These are phyloP conservation scores for Chalciporus sphaerocephalus DNA, from an alignment of 768 basidiomycete species.

Conservation along the genomic window DNA sequence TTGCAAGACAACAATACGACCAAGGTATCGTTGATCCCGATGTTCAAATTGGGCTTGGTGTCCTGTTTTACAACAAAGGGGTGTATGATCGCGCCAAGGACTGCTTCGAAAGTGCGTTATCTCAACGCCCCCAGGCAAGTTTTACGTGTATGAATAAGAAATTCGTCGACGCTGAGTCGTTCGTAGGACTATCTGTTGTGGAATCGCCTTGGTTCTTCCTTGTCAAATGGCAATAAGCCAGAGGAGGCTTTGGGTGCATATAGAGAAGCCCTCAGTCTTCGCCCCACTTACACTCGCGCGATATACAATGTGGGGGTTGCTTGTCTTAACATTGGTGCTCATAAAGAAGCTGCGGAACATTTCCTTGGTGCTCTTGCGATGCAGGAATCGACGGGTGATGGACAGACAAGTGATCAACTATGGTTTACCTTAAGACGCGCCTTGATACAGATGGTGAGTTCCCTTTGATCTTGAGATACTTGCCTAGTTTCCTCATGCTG, in stretches of 20 bases:
- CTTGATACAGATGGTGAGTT: slow-evolving; percentile 68
- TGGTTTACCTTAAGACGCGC: slow-evolving; percentile 88
- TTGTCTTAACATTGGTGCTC: slow-evolving; percentile 92
- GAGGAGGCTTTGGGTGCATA: slow-evolving; percentile 92
- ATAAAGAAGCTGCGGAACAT: slow-evolving; percentile 95
- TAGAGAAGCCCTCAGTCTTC: slow-evolving; percentile 80
- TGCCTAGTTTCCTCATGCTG: neutral
- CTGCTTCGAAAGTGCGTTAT: slow-evolving; percentile 88
- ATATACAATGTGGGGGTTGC: slow-evolving; percentile 98
- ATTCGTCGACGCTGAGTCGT: neutral
- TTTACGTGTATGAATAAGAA: neutral
- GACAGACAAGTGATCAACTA: slow-evolving; percentile 75
- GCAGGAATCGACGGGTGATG: slow-evolving; percentile 63
- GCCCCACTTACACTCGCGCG: slow-evolving; percentile 94
- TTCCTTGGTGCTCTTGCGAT: slow-evolving; percentile 80
- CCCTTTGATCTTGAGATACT: neutral
- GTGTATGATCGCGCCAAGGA: slow-evolving; percentile 90
- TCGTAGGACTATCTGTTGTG: slow-evolving; percentile 84
- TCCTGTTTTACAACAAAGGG: slow-evolving; percentile 83
- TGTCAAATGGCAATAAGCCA: slow-evolving; percentile 91
- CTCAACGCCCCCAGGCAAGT: slow-evolving; percentile 65
- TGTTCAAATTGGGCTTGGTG: slow-evolving; percentile 89
- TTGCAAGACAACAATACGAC: slow-evolving; percentile 80
- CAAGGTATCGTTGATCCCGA: slow-evolving; percentile 77
- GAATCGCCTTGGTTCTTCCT: slow-evolving; percentile 91